phyloP scores from a whole-genome alignment of 306 rosid genomes.

The Hippophae rhamnoides region DNA sequence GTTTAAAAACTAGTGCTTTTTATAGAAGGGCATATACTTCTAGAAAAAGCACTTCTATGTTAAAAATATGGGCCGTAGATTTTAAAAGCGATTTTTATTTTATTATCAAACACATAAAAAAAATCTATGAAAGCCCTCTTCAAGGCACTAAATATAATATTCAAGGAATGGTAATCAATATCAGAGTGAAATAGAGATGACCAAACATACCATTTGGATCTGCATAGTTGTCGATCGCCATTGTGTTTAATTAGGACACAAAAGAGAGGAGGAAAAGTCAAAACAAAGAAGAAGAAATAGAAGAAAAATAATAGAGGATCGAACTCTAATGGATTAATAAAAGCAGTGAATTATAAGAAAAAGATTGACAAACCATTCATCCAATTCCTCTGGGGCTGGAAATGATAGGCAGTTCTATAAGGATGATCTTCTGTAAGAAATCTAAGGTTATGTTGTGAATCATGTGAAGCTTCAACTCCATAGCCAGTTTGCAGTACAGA shows the following conservation, averaged over 20 bases:
- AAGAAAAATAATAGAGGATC: neutral
- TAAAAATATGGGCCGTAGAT: too few relatives aligned
- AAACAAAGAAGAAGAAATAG: neutral
- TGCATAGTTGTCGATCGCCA: neutral
- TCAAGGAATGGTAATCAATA: too few relatives aligned
- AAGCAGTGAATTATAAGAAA: neutral
- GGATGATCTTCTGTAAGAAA: conserved; percentile 36
- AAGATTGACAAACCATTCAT: conserved; percentile 46
- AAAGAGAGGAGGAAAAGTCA: too few relatives aligned
- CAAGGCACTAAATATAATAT: too few relatives aligned
- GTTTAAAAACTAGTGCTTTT: too few relatives aligned
- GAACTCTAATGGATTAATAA: neutral
- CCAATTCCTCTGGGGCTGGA: conserved; percentile 83
- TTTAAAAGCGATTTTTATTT: too few relatives aligned
- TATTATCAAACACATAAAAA: too few relatives aligned
- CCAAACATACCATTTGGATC: too few relatives aligned
- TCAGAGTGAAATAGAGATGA: too few relatives aligned
- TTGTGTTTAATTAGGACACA: neutral
- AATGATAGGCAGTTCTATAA: conserved; percentile 74
- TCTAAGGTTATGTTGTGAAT: conserved; percentile 12
- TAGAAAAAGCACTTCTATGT: too few relatives aligned
- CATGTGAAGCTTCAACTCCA: conserved; percentile 49
- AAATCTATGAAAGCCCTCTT: too few relatives aligned
- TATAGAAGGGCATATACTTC: too few relatives aligned
- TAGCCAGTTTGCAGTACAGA: conserved; percentile 10